Evolutionary conservation across 805 yeast species (phyloP).

Genomic region (Barnettozyma sp.): DNA sequence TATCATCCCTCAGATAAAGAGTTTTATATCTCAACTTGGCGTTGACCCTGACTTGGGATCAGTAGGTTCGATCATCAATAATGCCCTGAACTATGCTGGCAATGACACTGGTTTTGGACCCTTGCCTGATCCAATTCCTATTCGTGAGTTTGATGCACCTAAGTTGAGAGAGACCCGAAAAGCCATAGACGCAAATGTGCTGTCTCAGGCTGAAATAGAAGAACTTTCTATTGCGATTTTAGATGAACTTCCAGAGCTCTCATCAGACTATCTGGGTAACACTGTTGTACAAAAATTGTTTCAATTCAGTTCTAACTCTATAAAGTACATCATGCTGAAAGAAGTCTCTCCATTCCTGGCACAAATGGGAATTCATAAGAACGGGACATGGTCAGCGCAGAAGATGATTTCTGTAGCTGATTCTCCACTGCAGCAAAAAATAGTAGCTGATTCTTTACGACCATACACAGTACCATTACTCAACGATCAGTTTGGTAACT

Average conservation of each 20-base stretch:
- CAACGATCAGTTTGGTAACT: constrained; percentile 95
- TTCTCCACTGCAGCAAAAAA: constrained; percentile 52
- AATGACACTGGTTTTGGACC: constrained; percentile 59
- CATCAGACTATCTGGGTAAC: constrained; percentile 91
- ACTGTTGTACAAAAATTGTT: constrained; percentile 92
- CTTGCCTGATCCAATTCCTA: constrained; percentile 62
- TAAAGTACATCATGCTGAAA: constrained; percentile 76
- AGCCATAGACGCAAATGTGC: constrained; percentile 47
- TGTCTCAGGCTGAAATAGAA: constrained; percentile 62
- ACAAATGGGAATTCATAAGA: constrained; percentile 91
- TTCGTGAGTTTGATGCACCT: constrained; percentile 80
- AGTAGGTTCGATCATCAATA: constrained; percentile 38
- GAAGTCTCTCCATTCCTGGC: constrained; percentile 74
- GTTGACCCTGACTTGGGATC: constrained; percentile 25
- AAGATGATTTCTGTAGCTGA: constrained; percentile 76
- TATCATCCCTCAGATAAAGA: constrained; percentile 25
- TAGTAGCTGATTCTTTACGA: constrained; percentile 62
- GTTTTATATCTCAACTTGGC: constrained; percentile 28
- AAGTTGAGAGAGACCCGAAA: constrained; percentile 82
- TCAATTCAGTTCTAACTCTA: constrained; percentile 57
- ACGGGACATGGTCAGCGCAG: constrained; percentile 99
- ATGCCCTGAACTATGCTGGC: constrained; percentile 38
- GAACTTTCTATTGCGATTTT: constrained; percentile 77
- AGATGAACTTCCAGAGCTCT: constrained; percentile 81
- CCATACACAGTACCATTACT: constrained; percentile 82